Evolutionary conservation across 2,329 filamentous ascomycete genomes (phyloP).

Genomic region (Diplocarpon rosae): DNA sequence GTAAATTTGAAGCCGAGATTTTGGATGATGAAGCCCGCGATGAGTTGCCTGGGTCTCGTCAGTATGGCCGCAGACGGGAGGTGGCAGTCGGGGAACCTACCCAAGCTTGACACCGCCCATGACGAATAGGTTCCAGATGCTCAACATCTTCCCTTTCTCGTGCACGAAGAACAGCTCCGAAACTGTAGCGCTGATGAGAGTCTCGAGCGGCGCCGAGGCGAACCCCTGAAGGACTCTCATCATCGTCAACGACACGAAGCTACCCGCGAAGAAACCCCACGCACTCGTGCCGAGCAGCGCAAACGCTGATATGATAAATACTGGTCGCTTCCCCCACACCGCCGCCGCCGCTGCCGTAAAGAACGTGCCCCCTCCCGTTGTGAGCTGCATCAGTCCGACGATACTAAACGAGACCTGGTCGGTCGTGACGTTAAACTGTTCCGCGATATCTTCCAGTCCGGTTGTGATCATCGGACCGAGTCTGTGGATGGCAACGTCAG

Average conservation of each 20-base stretch:
- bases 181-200: conserved; percentile 28
- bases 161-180: conserved; percentile 37
- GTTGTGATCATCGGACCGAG: conserved; percentile 33
- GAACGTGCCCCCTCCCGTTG: conserved; percentile 32
- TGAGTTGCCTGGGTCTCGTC: conserved; percentile 29
- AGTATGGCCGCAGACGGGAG: neutral
- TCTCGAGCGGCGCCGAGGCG: conserved; percentile 24
- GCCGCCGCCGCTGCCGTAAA: conserved; percentile 32
- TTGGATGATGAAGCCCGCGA: conserved; percentile 31
- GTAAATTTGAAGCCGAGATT: conserved; percentile 28
- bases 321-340: conserved; percentile 25
- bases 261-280: conserved; percentile 31
- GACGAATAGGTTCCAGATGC: conserved; percentile 21
- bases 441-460: conserved; percentile 27
- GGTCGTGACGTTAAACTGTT: conserved; percentile 29
- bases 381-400: conserved; percentile 29
- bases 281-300: conserved; percentile 29
- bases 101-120: conserved; percentile 24
- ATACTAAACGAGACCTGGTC: conserved; percentile 28
- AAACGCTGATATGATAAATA: conserved; percentile 25
- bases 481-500: conserved; percentile 12
- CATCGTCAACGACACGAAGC: conserved; percentile 29
- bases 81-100: conserved; percentile 9
- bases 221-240: conserved; percentile 26
- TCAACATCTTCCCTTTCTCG: conserved; percentile 30